Base-by-base conservation (phyloP, 2,329 filamentous ascomycete genomes). In the Beauveria caledonica region DNA sequence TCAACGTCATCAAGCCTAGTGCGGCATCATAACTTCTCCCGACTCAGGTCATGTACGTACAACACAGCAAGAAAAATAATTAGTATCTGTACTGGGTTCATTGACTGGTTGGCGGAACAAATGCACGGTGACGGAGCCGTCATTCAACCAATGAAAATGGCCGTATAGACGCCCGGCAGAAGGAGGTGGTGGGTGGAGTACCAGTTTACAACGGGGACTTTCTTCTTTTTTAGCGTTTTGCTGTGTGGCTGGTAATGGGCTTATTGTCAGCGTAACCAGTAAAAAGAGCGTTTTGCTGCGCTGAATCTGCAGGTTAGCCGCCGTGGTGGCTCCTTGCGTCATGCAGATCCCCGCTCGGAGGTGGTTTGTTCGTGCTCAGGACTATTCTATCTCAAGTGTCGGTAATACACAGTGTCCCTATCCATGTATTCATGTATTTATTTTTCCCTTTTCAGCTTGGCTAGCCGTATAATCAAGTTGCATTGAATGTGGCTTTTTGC, bases 101-200 rank as follows among this genome's bases (percentile, higher is more conserved):
- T 13, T 48, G 9, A 27, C 48, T 48, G 25, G 19, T 57, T 10
- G 39, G 10, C 25, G 54, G 44, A 27, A 19, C 21, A 29, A 11
- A 19, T 57, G 54, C 42, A 57, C 2, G 8, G 44, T 40, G 42
- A 49, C 5, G 42, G 55, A 40, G 44, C 25, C 48, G 7, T 10
- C 2, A 10, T 0, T 7, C 45, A 21, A 19, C 66, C 66, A 66
- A 67, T 67, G 58, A 68, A 48, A 52, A 59, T 62, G 39, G 60
- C 49, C 58, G 25, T 46, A 45, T 68, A 68, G 64, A 66, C 66
- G 66, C 66, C 65, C 58, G 44, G 51, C 44, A 50, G 25, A 33
- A 27, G 21, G 1, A n/a, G 21, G 40, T 23, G 21, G 33, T 23
- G 27, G 54, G 19, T 21, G 21, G 29, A 49, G 13, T 15, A n/a